Evolutionary conservation across 2,329 filamentous ascomycete genomes (phyloP).

Genomic region (Huntiella abstrusa): DNA sequence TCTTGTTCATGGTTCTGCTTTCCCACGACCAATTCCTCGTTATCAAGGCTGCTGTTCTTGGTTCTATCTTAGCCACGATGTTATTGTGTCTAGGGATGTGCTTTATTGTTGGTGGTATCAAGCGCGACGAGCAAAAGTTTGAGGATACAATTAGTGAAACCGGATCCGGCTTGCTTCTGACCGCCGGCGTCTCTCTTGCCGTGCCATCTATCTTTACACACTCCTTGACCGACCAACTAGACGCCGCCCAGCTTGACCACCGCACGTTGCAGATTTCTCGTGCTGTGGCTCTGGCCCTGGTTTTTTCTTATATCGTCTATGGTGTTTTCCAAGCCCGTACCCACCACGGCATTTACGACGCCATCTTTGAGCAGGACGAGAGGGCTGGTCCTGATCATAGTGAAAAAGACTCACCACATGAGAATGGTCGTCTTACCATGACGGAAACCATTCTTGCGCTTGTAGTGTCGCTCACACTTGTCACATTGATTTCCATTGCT

Average conservation of each 20-base stretch:
- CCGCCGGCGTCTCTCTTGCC: conserved; percentile 31
- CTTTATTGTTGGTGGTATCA: conserved; percentile 59
- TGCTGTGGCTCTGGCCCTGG: conserved; percentile 49
- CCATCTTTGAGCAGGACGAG: conserved; percentile 54
- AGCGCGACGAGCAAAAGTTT: conserved; percentile 49
- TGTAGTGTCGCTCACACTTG: conserved; percentile 38
- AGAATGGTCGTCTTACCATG: conserved; percentile 46
- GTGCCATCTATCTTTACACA: conserved; percentile 38
- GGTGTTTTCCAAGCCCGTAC: conserved; percentile 58
- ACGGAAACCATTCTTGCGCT: conserved; percentile 53
- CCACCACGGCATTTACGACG: conserved; percentile 60
- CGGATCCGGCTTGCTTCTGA: conserved; percentile 56
- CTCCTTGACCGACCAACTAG: conserved; percentile 20
- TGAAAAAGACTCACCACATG: conserved; percentile 22
- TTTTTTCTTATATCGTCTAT: conserved; percentile 48
- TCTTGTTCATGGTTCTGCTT: conserved; percentile 64
- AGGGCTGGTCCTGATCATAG: conserved; percentile 47
- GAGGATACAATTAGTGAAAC: conserved; percentile 61
- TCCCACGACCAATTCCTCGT: conserved; percentile 39
- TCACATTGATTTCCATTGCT: conserved; percentile 54
- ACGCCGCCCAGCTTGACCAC: conserved; percentile 23
- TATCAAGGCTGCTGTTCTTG: conserved; percentile 66
- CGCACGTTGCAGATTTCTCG: conserved; percentile 49
- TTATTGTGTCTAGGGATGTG: conserved; percentile 62
- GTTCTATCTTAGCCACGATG: conserved; percentile 67